Evolutionary conservation across 2,329 filamentous ascomycete species (phyloP), one percentile per base, ranked within the genome.

Genomic region (Pseudocercospora ulei): DNA sequence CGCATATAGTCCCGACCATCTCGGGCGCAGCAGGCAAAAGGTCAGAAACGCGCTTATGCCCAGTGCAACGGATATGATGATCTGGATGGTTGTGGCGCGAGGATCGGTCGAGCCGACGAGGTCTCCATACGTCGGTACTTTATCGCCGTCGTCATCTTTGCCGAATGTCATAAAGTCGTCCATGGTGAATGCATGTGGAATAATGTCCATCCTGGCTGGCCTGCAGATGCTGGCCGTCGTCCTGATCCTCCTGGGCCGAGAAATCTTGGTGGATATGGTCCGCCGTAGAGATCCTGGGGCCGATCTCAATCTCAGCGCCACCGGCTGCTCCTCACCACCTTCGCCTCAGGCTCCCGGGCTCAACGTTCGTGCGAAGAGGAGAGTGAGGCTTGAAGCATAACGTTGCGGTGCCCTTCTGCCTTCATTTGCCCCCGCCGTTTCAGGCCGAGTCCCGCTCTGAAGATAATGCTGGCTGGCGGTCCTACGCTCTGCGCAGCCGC

Each of bases 1-100:
- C 19, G 86, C 80, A 60, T 96, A 98, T 1, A 98, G 72, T 13
- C 78, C 73, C 33, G 83, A 81, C 90, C 90, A 98, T 76, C 85
- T 78, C 49, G 87, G 86, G 33, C 90, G 80, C 16, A 98, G 68
- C 31, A 86, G 67, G 58, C 83, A 90, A 52, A 93, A 93, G 12
- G 75, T 68, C 19, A 86, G 46, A 54, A 90, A 84, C 19, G 82
- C 82, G 4, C 71, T 68, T 27, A 80, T 48, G 19, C 84, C 85
- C 22, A 92, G 67, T 3, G 71, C 64, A 26, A 82, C 58, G 5
- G 84, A 88, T 52, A 92, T 69, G 43, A 77, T 71, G 35, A 86
- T 71, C 64, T 92, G 84, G 35, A 72, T 66, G 12, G 61, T 61
- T 2, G 68, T 64, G 51, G 71, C 69, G 48, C 65, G 61, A 14